Percentiles rank a stretch among this genome's conserved stretches.
These are phyloP conservation scores for Lipomyces starkeyi DNA, from an alignment of 805 yeast genomes.

Conservation along the genomic window DNA sequence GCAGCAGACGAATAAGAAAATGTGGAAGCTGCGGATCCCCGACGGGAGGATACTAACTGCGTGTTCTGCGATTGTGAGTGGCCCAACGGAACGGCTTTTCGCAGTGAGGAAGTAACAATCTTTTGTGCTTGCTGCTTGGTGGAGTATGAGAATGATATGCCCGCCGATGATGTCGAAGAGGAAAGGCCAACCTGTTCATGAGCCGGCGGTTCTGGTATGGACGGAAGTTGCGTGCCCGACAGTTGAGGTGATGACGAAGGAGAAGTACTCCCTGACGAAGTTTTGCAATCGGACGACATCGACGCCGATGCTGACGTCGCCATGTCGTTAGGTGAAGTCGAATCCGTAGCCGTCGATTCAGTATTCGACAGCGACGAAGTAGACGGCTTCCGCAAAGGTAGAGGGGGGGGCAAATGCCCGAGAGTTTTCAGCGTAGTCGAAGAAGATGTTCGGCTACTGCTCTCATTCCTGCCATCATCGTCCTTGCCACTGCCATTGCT, in stretches of 20 bases:
- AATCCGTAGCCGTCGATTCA: constrained; percentile 3
- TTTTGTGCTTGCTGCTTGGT: constrained; percentile 18
- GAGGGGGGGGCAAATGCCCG: constrained; percentile 36
- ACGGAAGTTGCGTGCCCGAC: neutral
- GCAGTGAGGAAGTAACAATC: constrained; percentile 17
- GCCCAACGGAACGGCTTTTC: constrained; percentile 1
- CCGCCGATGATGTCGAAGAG: neutral
- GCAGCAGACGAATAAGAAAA: constrained; percentile 13
- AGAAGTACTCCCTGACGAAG: neutral
- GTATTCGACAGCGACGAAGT: constrained; percentile 8
- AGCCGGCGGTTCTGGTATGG: neutral
- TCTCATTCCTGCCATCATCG: constrained; percentile 6
- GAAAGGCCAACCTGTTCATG: neutral
- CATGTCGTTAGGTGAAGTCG: neutral
- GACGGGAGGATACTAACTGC: constrained; percentile 7
- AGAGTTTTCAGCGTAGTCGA: constrained; percentile 22
- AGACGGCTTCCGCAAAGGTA: constrained; percentile 28
- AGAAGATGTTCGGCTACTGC: constrained; percentile 4
- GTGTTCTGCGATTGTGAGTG: neutral
- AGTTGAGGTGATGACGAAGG: neutral
- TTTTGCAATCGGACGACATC: neutral
- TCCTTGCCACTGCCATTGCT: constrained; percentile 6
- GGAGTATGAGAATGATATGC: constrained; percentile 25
- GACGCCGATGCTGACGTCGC: neutral
- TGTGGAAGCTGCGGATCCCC: constrained; percentile 8